Conservation (phyloP, 2,329 filamentous ascomycete genomes). For the Fusarium sp. region DNA sequence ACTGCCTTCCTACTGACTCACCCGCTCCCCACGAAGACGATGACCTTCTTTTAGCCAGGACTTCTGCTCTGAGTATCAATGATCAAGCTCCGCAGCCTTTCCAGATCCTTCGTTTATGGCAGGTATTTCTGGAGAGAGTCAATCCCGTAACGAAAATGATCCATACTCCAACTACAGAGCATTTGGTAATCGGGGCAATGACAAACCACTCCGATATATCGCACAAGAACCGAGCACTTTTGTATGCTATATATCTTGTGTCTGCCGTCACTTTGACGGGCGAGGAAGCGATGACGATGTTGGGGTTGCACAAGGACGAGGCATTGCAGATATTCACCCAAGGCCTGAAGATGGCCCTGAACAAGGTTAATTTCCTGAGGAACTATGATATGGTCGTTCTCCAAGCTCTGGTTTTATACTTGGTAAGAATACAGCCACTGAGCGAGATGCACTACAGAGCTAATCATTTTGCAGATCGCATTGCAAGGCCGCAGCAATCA, state of each 20-base stretch:
- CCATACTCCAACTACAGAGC: constrained; percentile 5
- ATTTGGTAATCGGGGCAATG: constrained; percentile 1
- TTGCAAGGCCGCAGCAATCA: constrained; percentile 2
- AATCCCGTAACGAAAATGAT: constrained; percentile 3
- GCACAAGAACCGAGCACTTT: not conserved
- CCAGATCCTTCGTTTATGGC: constrained; percentile 1
- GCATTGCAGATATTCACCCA: constrained; percentile 2
- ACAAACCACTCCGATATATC: not conserved
- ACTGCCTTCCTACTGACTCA: not conserved
- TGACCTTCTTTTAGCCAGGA: not conserved
- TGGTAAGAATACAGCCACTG: not conserved
- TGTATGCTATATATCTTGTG: not conserved
- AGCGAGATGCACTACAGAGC: rapidly evolving
- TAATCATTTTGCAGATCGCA: not conserved
- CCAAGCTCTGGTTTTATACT: not conserved
- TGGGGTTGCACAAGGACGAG: not conserved
- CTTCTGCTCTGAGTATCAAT: not conserved
- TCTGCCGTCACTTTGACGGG: not conserved
- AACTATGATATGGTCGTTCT: constrained; percentile 7
- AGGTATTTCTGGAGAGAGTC: constrained; percentile 11
- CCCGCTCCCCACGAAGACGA: not conserved
- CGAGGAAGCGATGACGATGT: not conserved
- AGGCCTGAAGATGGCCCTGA: not conserved
- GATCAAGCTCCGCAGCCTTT: not conserved
- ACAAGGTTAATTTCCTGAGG: not conserved